Base-by-base conservation (phyloP, 345 rosid species). In the Eucalyptus tenuipes region DNA sequence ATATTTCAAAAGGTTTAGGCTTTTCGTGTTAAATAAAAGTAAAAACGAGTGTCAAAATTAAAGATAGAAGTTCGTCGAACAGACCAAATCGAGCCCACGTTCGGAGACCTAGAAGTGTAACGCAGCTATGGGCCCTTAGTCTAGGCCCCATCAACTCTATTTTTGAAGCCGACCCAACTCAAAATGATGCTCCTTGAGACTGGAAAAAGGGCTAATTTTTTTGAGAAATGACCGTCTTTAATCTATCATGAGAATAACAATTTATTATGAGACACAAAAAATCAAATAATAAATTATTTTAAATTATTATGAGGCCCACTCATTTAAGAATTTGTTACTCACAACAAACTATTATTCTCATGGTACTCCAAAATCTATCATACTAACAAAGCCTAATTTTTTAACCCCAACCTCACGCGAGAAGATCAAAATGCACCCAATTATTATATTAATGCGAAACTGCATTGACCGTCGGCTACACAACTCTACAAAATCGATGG, bases 311-410 rank as follows among this genome's bases (percentile, higher is more conserved):
- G 25, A 0, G 2, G 3, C 10, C 0, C 0, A 52, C 5, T 18
- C 1, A 0, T 20, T 52, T 1, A 52, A 52, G 1, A 52, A 7
- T 52, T 52, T 52, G 5, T 52, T 1, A 1, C 2, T 52, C 0
- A 18, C 10, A 52, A 20, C 1, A 52, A 20, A 20, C 4, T 20
- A 2, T 52, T 52, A 1, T 52, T 52, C 1, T 52, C 57, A 52
- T 0, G 0, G 0, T 52, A 20, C 4, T 1, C 4, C 57, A 20
- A 52, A 52, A 52, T 52, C 10, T 52, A 8, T 52, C 5, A 20
- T 8, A 2, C 25, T 52, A 52, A 20, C 10, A 7, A 52, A 52
- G 10, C 57, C 57, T 52, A 52, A 52, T 2, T 18, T 52, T 52
- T 1, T 37, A 37, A 37, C 40, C 40, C 40, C 40, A 37, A 37